Evolutionary conservation across 441 rosid genomes (phyloP).

Genomic region (Breynia disticha): DNA sequence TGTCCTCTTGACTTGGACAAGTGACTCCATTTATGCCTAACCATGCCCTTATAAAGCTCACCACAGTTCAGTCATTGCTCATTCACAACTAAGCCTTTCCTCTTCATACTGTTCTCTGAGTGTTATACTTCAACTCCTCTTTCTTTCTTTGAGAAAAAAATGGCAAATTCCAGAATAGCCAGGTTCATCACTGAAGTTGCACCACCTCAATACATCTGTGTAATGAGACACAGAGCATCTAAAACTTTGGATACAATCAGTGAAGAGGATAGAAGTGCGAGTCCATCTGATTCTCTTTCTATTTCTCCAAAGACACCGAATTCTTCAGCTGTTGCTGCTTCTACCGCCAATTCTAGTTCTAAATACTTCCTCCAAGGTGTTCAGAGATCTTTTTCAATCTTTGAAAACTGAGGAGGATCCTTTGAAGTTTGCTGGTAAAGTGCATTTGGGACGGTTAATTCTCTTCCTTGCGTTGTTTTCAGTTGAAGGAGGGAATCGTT

Average conservation of each 20-base stretch:
- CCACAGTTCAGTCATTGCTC: slow-evolving; percentile 14
- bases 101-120: background rate
- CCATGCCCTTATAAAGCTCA: slow-evolving; percentile 26
- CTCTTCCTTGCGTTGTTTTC: slow-evolving; percentile 8
- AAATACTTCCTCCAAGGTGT: slow-evolving; percentile 30
- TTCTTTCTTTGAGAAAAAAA: slow-evolving; percentile 12
- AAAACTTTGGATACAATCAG: slow-evolving; percentile 75
- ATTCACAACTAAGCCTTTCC: slow-evolving; percentile 15
- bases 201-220: slow-evolving; percentile 74
- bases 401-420: slow-evolving; percentile 20
- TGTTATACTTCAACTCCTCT: background rate
- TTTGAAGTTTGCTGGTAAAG: background rate
- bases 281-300: slow-evolving; percentile 18
- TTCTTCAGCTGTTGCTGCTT: slow-evolving; percentile 4
- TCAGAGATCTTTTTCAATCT: slow-evolving; percentile 32
- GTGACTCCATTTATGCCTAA: slow-evolving; percentile 19
- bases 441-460: background rate
- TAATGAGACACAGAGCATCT: slow-evolving; percentile 59
- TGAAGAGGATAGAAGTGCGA: slow-evolving; percentile 64
- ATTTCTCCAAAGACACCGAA: slow-evolving; percentile 3
- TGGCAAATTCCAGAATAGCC: slow-evolving; percentile 63
- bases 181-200: slow-evolving; percentile 75
- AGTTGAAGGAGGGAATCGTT: background rate
- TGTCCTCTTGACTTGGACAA: slow-evolving; percentile 24
- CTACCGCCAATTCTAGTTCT: slow-evolving; percentile 9